A percentile compares a stretch with the other conserved stretches of the same genome.
These are phyloP conservation scores for Aspergillus wentii DNA, from an alignment of 495 filamentous ascomycete genomes.

Conservation along the genomic window DNA sequence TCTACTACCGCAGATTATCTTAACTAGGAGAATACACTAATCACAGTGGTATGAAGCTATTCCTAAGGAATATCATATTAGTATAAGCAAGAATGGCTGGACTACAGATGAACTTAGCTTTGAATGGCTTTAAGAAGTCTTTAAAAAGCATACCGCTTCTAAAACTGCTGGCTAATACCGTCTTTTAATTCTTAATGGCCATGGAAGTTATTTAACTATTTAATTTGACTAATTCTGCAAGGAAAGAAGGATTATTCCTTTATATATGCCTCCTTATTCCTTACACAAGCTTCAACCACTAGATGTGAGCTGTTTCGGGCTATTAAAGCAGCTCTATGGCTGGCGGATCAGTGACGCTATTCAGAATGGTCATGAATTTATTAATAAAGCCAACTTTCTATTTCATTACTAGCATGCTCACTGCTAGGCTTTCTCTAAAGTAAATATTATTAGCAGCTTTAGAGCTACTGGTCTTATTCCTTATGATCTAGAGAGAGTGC, in stretches of 20 bases:
- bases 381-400: conserved; percentile 13
- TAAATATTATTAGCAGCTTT: conserved; percentile 11
- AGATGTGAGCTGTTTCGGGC: conserved; percentile 18
- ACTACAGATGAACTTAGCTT: conserved; percentile 19
- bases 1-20: conserved; percentile 19
- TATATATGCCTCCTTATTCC: conserved; percentile 11
- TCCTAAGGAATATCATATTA: conserved; percentile 7
- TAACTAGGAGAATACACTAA: conserved; percentile 12
- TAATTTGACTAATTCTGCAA: conserved; percentile 20
- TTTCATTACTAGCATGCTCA: conserved; percentile 4
- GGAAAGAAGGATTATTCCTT: conserved; percentile 18
- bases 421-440: conserved; percentile 3
- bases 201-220: conserved; percentile 20
- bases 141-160: conserved; percentile 14
- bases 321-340: conserved; percentile 15
- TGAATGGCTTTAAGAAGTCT: conserved; percentile 15
- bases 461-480: conserved; percentile 8
- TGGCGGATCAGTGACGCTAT: conserved; percentile 9
- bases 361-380: conserved; percentile 3
- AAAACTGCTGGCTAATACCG: conserved; percentile 16
- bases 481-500: conserved; percentile 7
- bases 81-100: conserved; percentile 16
- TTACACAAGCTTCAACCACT: conserved; percentile 23
- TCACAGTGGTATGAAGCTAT: conserved; percentile 15
- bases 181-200: conserved; percentile 26